Evolutionary conservation across 2,329 filamentous ascomycete species (phyloP).

Genomic region (Phialophora expanda): DNA sequence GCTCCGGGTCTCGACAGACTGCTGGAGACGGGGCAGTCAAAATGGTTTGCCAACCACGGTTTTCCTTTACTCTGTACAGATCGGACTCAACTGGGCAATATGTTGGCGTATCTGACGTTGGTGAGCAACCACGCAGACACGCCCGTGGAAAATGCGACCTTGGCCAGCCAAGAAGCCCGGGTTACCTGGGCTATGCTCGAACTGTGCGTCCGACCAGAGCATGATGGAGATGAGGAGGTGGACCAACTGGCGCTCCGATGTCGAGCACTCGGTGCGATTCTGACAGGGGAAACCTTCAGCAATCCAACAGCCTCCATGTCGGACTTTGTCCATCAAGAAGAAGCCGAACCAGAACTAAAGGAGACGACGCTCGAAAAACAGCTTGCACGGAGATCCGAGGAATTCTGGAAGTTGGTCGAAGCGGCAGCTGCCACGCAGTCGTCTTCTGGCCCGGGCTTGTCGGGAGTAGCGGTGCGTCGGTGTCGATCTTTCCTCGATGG

Average conservation of each 20-base stretch:
- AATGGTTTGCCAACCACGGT: slow-evolving; percentile 73
- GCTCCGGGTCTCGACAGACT: slow-evolving; percentile 74
- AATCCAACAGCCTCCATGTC: slow-evolving; percentile 34
- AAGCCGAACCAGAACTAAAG: slow-evolving; percentile 32
- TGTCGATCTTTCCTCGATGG: slow-evolving; percentile 67
- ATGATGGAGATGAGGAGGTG: slow-evolving; percentile 36
- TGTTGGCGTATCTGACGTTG: slow-evolving; percentile 66
- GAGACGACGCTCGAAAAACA: slow-evolving; percentile 54
- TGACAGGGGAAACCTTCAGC: slow-evolving; percentile 38
- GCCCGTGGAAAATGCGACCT: slow-evolving; percentile 29
- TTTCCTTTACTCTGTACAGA: slow-evolving; percentile 61
- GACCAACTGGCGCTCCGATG: slow-evolving; percentile 43
- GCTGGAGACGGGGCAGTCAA: slow-evolving; percentile 67
- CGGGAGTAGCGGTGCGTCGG: slow-evolving; percentile 20
- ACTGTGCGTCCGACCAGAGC: slow-evolving; percentile 53
- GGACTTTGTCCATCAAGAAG: slow-evolving; percentile 40
- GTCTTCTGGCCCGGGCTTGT: slow-evolving; percentile 23
- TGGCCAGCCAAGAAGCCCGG: slow-evolving; percentile 44
- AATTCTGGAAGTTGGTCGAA: slow-evolving; percentile 83
- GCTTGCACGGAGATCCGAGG: slow-evolving; percentile 66
- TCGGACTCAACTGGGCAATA: slow-evolving; percentile 66
- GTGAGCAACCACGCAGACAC: slow-evolving; percentile 37
- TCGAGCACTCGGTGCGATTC: slow-evolving; percentile 34
- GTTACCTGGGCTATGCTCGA: slow-evolving; percentile 65
- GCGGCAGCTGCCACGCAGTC: slow-evolving; percentile 71